A percentile compares a stretch with the other conserved stretches of the same genome.
phyloP scores from a whole-genome alignment of 2,329 filamentous ascomycete species.

The Botrytis fabae region DNA sequence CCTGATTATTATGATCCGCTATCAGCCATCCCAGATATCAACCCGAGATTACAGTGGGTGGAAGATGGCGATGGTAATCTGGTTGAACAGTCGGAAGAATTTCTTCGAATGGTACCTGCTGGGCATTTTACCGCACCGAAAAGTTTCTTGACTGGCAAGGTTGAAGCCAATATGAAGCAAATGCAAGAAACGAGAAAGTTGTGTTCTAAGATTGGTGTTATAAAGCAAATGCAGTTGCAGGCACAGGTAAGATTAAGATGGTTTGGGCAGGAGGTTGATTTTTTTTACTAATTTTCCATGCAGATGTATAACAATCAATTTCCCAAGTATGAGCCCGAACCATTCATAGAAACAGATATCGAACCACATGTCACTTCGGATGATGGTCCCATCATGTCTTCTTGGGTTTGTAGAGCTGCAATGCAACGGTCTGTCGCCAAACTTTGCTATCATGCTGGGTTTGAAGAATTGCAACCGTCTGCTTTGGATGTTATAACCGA shows the following conservation, averaged over 20 bases:
- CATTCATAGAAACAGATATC: slow-evolving; percentile 83
- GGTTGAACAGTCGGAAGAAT: slow-evolving; percentile 84
- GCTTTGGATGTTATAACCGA: slow-evolving; percentile 89
- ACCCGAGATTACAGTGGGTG: slow-evolving; percentile 76
- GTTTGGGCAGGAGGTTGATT: slow-evolving; percentile 24
- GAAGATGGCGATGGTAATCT: slow-evolving; percentile 88
- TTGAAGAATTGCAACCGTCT: slow-evolving; percentile 95
- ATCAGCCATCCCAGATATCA: slow-evolving; percentile 81
- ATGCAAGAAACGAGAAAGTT: slow-evolving; percentile 97
- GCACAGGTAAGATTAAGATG: slow-evolving; percentile 70
- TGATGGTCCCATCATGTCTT: slow-evolving; percentile 82
- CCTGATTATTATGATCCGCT: slow-evolving; percentile 94
- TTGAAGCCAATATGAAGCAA: slow-evolving; percentile 88
- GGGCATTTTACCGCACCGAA: slow-evolving; percentile 75
- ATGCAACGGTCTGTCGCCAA: slow-evolving; percentile 90
- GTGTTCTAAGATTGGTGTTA: slow-evolving; percentile 92
- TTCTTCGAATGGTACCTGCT: slow-evolving; percentile 71
- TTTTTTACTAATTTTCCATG: slow-evolving; percentile 5
- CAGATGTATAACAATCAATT: slow-evolving; percentile 96
- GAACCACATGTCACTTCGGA: slow-evolving; percentile 88
- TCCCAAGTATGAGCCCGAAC: slow-evolving; percentile 89
- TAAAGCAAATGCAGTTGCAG: slow-evolving; percentile 99
- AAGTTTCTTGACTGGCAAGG: slow-evolving; percentile 72
- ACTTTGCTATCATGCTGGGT: slow-evolving; percentile 93
- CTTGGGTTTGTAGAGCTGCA: slow-evolving; percentile 77